Conservation (phyloP, 2,329 filamentous ascomycete genomes). For the Talaromyces sp. region DNA sequence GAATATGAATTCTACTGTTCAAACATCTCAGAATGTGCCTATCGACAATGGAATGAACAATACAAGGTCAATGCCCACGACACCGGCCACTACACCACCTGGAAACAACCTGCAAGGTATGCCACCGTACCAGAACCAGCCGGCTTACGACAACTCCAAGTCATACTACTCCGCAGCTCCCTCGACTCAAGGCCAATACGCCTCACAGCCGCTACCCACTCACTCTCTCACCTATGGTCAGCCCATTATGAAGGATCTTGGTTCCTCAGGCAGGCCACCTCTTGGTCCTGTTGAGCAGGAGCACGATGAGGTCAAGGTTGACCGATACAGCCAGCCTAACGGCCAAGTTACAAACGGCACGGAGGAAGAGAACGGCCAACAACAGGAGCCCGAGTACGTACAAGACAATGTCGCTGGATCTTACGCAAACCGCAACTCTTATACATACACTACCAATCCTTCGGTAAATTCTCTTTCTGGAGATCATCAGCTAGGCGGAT, state of each 20-base stretch:
- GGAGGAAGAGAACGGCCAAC: constrained; percentile 70
- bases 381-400: constrained; percentile 75
- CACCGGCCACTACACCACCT: constrained; percentile 87
- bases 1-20: constrained; percentile 61
- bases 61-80: constrained; percentile 81
- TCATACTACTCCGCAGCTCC: constrained; percentile 74
- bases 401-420: constrained; percentile 74
- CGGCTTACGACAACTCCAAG: constrained; percentile 75
- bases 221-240: constrained; percentile 69
- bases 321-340: constrained; percentile 61
- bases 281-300: constrained; percentile 61
- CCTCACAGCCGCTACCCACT: constrained; percentile 59
- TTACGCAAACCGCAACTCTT: constrained; percentile 68
- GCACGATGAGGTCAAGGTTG: constrained; percentile 66
- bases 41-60: constrained; percentile 79
- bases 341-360: constrained; percentile 55
- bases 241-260: constrained; percentile 85
- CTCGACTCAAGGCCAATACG: constrained; percentile 66
- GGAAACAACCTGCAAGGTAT: constrained; percentile 74
- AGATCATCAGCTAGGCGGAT: constrained; percentile 79
- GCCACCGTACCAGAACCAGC: constrained; percentile 68
- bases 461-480: constrained; percentile 65
- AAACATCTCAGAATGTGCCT: constrained; percentile 68
- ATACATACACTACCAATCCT: constrained; percentile 70
- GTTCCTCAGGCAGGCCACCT: constrained; percentile 68